phyloP scores from a whole-genome alignment of 345 rosid species.

The Excoecaria agallocha region DNA sequence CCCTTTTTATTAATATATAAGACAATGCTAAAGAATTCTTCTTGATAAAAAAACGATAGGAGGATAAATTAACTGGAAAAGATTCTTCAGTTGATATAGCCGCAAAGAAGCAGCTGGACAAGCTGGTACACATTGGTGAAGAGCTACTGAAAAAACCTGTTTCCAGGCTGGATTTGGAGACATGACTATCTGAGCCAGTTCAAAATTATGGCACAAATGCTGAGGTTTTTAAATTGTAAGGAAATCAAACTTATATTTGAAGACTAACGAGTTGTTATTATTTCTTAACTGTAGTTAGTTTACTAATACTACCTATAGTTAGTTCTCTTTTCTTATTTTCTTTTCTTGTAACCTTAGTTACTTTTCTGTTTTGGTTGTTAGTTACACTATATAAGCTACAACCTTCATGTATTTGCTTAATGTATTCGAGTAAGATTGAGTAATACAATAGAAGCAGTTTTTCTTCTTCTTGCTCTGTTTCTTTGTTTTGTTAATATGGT shows the following conservation, averaged over 20 bases:
- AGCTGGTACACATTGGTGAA: not conserved
- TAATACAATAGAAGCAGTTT: too few relatives aligned
- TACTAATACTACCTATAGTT: too few relatives aligned
- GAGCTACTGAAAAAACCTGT: constrained; percentile 3
- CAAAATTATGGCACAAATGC: constrained; percentile 1
- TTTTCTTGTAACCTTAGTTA: too few relatives aligned
- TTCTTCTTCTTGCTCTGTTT: too few relatives aligned
- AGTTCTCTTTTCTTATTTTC: too few relatives aligned
- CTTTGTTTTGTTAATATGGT: too few relatives aligned
- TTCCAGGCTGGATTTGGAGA: constrained; percentile 7
- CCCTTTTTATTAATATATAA: not conserved
- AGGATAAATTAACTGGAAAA: constrained; percentile 9
- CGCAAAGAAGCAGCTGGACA: constrained; percentile 4
- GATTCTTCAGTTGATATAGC: constrained; percentile 18
- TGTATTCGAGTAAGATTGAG: too few relatives aligned
- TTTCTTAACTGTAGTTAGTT: too few relatives aligned
- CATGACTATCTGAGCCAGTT: not conserved
- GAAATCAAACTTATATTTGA: not conserved
- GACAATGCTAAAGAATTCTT: not conserved
- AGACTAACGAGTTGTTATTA: too few relatives aligned
- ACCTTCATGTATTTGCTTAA: too few relatives aligned
- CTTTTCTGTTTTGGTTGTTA: too few relatives aligned
- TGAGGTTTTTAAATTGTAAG: constrained; percentile 2
- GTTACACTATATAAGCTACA: too few relatives aligned
- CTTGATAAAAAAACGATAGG: not conserved